Percentiles rank a stretch among this genome's conserved stretches.
phyloP scores from a whole-genome alignment of 2,329 filamentous ascomycete species.

The Elsinoe necatrix region DNA sequence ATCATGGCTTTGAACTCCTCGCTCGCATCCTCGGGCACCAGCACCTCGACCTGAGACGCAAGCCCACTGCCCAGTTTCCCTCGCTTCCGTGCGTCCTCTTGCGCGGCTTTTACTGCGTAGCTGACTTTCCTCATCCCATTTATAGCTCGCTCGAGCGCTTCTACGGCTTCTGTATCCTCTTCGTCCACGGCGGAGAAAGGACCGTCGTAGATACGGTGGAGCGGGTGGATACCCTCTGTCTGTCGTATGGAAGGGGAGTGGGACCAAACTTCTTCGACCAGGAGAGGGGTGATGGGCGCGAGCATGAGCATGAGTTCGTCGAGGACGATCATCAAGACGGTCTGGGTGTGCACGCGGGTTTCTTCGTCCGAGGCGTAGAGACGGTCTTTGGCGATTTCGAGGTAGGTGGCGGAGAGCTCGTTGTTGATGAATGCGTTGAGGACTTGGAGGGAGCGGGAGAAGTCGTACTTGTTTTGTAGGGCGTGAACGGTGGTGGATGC shows the following conservation, averaged over 20 bases:
- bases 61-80: conserved; percentile 74
- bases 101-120: conserved; percentile 61
- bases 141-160: conserved; percentile 41
- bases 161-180: conserved; percentile 9
- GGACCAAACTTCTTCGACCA: conserved; percentile 84
- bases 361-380: conserved; percentile 73
- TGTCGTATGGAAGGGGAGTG: conserved; percentile 60
- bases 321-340: conserved; percentile 54
- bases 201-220: conserved; percentile 23
- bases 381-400: conserved; percentile 85
- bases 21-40: conserved; percentile 19
- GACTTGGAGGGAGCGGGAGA: conserved; percentile 64
- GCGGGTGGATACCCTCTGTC: conserved; percentile 29
- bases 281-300: conserved; percentile 67
- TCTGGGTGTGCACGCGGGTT: conserved; percentile 51
- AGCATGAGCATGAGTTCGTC: conserved; percentile 68
- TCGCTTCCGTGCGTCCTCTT: conserved; percentile 62
- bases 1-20: conserved; percentile 13
- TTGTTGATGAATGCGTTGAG: conserved; percentile 75
- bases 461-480: conserved; percentile 65
- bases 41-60: conserved; percentile 61
- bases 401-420: conserved; percentile 86
- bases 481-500: conserved; percentile 56
- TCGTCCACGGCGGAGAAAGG: conserved; percentile 20
- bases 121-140: conserved; percentile 43